phyloP scores from a whole-genome alignment of 2,329 filamentous ascomycete genomes.

The Xylariaceae sp. region DNA sequence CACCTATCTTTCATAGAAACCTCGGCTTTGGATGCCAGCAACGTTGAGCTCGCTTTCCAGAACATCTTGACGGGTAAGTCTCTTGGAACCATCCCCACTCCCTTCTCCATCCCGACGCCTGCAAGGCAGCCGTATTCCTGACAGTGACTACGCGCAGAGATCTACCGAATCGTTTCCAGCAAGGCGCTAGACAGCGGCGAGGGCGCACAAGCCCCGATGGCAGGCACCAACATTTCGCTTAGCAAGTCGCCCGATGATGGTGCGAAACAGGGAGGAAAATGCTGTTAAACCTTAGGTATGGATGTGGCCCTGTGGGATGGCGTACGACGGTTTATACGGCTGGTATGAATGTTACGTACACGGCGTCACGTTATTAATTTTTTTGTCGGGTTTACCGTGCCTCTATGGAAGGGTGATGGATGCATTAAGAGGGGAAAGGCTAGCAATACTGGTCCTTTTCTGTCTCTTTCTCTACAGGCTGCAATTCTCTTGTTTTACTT shows the following conservation, averaged over 20 bases:
- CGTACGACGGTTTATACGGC: conserved; percentile 42
- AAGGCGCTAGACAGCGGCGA: conserved; percentile 95
- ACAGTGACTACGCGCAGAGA: conserved; percentile 67
- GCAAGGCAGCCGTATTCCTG: conserved; percentile 15
- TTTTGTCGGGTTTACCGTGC: conserved; percentile 25
- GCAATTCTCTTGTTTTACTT: conserved; percentile 34
- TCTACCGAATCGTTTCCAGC: conserved; percentile 98
- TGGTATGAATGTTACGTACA: conserved; percentile 47
- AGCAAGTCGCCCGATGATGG: conserved; percentile 81
- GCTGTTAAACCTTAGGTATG: conserved; percentile 67
- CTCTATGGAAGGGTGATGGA: conserved; percentile 34
- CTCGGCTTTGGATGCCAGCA: conserved; percentile 97
- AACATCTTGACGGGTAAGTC: conserved; percentile 94
- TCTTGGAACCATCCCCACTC: conserved; percentile 12
- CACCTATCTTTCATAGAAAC: conserved; percentile 99
- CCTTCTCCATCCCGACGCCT: conserved; percentile 12
- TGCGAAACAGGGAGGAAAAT: conserved; percentile 79
- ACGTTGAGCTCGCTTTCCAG: conserved; percentile 98
- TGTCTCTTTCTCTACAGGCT: conserved; percentile 33
- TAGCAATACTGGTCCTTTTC: conserved; percentile 35
- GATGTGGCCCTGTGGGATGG: conserved; percentile 35
- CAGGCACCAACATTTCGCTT: conserved; percentile 84
- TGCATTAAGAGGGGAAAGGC: conserved; percentile 37
- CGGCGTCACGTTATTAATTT: conserved; percentile 40
- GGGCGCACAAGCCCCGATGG: conserved; percentile 77